Base-by-base conservation (phyloP, 1,139 yeast genomes). In the Nakaseomyces nivariensis region DNA sequence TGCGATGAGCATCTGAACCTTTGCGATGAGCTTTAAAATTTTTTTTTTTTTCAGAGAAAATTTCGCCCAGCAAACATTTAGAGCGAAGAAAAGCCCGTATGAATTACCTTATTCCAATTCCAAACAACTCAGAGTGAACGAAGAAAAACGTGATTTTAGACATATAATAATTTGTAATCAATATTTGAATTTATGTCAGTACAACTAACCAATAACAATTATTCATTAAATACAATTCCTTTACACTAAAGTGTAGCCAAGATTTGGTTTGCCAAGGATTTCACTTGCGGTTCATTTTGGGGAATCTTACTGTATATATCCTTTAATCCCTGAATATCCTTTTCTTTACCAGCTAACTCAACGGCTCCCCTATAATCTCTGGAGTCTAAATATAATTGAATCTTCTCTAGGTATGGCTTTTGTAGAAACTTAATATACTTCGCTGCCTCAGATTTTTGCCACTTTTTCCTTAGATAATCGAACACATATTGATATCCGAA, bases 401-500 rank as follows among this genome's bases (percentile, higher is more conserved):
- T 53, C 45, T 52, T 59, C 31, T 59, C 57, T 27, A 57, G 59
- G 45, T 58, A 58, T 8, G 63, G 46, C 9, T 60, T 58, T 3
- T 60, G 43, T 41, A 63, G 57, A 57, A 64, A 48, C 3, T 47
- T 46, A 5, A 66, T 55, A 43, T 65, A 63, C 10, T 49, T 51
- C 3, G 59, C 57, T 7, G 70, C 68, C 46, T 66, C 67, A 34
- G 53, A 52, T 38, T 55, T 51, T 43, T 57, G 52, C 1, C 59
- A 61, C 24, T 51, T 51, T 32, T 52, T 54, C 36, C 45, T 52
- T 25, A 63, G 48, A 38, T 59, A 57, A 25, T 56, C 54, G 51
- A 53, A 84, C 56, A 88, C 81, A 1, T 83, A 80, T 54, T 74
- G 75, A 56, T 82, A 85, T 0, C 94, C 94, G 50, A 88, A 84